Conservation (phyloP, 1,284 basidiomycete genomes). For the Ustilago xerochloae region DNA sequence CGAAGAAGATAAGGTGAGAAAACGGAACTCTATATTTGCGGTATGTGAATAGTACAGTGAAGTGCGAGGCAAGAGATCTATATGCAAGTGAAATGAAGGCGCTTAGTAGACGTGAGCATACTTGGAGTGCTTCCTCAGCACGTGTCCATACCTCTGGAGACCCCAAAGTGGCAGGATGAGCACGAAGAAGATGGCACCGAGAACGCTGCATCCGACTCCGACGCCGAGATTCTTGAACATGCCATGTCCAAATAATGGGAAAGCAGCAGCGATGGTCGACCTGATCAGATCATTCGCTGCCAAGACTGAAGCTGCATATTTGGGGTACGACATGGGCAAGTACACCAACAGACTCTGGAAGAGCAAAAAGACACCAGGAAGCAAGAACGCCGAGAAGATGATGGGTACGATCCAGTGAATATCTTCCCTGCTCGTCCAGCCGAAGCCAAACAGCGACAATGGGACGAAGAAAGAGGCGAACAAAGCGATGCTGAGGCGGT, state of each 20-base stretch:
- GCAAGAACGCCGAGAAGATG: slow-evolving; percentile 33
- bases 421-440: slow-evolving; percentile 49
- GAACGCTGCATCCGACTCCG: slow-evolving; percentile 37
- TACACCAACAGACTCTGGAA: slow-evolving; percentile 50
- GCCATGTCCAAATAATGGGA: slow-evolving; percentile 46
- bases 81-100: neutral
- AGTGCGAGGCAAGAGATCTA: neutral
- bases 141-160: slow-evolving; percentile 40
- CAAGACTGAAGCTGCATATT: slow-evolving; percentile 34
- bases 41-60: neutral
- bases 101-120: slow-evolving; percentile 48
- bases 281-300: slow-evolving; percentile 43
- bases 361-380: slow-evolving; percentile 45
- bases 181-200: slow-evolving; percentile 34
- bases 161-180: slow-evolving; percentile 45
- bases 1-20: neutral
- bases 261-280: slow-evolving; percentile 36
- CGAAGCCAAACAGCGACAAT: slow-evolving; percentile 70
- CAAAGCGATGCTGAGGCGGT: slow-evolving; percentile 68
- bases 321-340: slow-evolving; percentile 44
- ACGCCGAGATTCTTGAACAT: slow-evolving; percentile 46
- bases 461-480: slow-evolving; percentile 78
- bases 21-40: slow-evolving; percentile 2
- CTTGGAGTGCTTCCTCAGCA: slow-evolving; percentile 44
- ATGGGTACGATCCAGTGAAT: slow-evolving; percentile 60